Evolutionary conservation across 2,329 filamentous ascomycete genomes (phyloP).

Genomic region (Cercospora sesami): DNA sequence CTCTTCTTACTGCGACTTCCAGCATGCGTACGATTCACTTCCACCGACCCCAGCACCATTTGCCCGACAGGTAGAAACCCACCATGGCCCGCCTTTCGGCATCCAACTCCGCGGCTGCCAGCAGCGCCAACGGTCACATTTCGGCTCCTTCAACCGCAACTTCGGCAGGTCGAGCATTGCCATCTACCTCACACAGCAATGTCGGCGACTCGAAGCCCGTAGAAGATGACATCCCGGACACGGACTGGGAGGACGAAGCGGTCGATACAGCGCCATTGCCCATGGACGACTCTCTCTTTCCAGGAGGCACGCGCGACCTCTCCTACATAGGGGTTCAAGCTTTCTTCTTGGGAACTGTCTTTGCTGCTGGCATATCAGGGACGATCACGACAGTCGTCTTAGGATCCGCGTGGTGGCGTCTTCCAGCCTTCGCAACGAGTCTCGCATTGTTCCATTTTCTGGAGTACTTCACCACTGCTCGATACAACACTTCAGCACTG

Average conservation of each 20-base stretch:
- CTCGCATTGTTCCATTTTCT: constrained; percentile 88
- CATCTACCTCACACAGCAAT: background rate
- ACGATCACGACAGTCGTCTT: constrained; percentile 27
- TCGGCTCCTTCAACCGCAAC: constrained; percentile 10
- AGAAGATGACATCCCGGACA: constrained; percentile 7
- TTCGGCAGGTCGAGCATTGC: background rate
- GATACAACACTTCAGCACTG: constrained; percentile 74
- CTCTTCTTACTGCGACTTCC: background rate
- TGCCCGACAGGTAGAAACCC: background rate
- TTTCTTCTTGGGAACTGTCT: constrained; percentile 46
- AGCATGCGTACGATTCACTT: constrained; percentile 3
- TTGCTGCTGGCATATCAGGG: constrained; percentile 39
- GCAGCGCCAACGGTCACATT: constrained; percentile 18
- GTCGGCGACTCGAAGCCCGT: constrained; percentile 1
- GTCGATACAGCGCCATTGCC: constrained; percentile 20
- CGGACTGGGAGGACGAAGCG: constrained; percentile 14
- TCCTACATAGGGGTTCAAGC: constrained; percentile 50
- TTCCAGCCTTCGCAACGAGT: constrained; percentile 64
- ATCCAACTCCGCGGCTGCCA: constrained; percentile 26
- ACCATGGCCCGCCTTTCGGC: constrained; percentile 32
- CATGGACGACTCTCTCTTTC: constrained; percentile 41
- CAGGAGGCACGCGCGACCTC: constrained; percentile 47
- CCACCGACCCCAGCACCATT: background rate
- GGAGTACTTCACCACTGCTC: constrained; percentile 88
- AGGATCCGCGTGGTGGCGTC: constrained; percentile 51